These are phyloP conservation scores for Tylopilus orsonianus DNA, from an alignment of 1,284 basidiomycete genomes.

Conservation along the genomic window DNA sequence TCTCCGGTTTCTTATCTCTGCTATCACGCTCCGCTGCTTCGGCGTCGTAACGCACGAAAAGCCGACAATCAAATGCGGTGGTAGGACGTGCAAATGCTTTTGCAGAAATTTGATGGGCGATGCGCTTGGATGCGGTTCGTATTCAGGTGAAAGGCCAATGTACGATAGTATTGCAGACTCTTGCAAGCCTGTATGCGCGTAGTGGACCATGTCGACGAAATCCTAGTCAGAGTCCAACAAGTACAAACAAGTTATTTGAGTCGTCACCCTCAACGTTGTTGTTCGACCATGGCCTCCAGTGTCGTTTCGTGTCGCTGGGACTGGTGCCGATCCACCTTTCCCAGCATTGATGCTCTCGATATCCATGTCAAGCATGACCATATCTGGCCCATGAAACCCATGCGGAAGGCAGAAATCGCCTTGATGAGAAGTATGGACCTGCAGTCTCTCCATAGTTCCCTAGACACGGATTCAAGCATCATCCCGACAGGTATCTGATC, in stretches of 20 bases:
- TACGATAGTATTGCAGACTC: slow-evolving; percentile 54
- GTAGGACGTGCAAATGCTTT: slow-evolving; percentile 58
- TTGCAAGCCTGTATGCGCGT: slow-evolving; percentile 36
- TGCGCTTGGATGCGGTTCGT: slow-evolving; percentile 57
- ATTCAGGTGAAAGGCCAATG: slow-evolving; percentile 56
- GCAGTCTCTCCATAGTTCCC: slow-evolving; percentile 38
- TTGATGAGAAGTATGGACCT: slow-evolving; percentile 33
- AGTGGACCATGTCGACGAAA: neutral
- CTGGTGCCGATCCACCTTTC: slow-evolving; percentile 47
- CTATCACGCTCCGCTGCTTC: slow-evolving; percentile 60
- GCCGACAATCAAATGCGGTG: slow-evolving; percentile 57
- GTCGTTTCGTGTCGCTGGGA: slow-evolving; percentile 43
- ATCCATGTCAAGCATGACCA: slow-evolving; percentile 50
- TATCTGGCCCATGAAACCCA: slow-evolving; percentile 38
- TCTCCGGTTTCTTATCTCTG: slow-evolving; percentile 67
- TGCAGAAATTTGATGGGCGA: slow-evolving; percentile 62
- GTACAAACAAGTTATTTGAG: slow-evolving; percentile 21
- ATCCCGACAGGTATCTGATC: slow-evolving; percentile 22
- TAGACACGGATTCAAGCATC: slow-evolving; percentile 13
- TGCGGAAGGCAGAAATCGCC: slow-evolving; percentile 32
- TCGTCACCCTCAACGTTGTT: neutral
- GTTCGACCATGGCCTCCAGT: slow-evolving; percentile 5
- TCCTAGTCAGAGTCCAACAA: slow-evolving; percentile 13
- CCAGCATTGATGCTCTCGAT: slow-evolving; percentile 37
- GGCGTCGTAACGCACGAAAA: slow-evolving; percentile 68